Evolutionary conservation across 257 asterid species (phyloP), one percentile per base, ranked within the genome.

Genomic region (Echites panduratus): DNA sequence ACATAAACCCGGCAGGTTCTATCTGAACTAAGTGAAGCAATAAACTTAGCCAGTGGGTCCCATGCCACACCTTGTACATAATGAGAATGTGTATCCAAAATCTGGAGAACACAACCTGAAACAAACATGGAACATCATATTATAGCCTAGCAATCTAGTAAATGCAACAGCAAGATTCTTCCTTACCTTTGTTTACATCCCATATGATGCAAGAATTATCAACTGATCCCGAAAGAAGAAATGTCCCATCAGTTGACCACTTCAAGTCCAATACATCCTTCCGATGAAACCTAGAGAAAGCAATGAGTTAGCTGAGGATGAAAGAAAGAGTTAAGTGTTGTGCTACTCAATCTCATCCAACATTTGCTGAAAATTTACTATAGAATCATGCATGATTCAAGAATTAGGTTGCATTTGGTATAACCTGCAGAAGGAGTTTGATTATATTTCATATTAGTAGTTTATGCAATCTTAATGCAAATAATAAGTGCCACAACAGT

Each of bases 61-160:
- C 96, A 95, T 54, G 98, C 86, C 59, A 95, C 99, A 80, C 99
- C 98, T 76, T 95, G 98, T 77, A 95, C 99, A 66, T 95, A 95
- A 85, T 95, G 99, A 82, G 78, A 79, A 85, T 95, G 99, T 56
- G 83, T 90, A 79, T 95, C 98, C 87, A 95, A 82, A 70, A 84
- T 89, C 83, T 95, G 99, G 83, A 78, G 90, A 61, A 90, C 96
- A 40, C 89, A 85, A 78, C 99, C 99, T 95, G 86, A 72, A 75
- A 59, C 38, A 29, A 69, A 76, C 45, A 70, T 22, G 54, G 5
- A 67, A 35, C 38, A 63, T 69, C 44, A 32, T 71, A 66, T 35
- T 67, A 49, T 16, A 38, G 22, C n/a, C 47, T 26, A 27, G 73
- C 43, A 44, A 41, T 48, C 50, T 16, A 12, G 66, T 56, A 50